Conservation (phyloP, 176 grass and related monocot species). For the Tillandsia leiboldiana region DNA sequence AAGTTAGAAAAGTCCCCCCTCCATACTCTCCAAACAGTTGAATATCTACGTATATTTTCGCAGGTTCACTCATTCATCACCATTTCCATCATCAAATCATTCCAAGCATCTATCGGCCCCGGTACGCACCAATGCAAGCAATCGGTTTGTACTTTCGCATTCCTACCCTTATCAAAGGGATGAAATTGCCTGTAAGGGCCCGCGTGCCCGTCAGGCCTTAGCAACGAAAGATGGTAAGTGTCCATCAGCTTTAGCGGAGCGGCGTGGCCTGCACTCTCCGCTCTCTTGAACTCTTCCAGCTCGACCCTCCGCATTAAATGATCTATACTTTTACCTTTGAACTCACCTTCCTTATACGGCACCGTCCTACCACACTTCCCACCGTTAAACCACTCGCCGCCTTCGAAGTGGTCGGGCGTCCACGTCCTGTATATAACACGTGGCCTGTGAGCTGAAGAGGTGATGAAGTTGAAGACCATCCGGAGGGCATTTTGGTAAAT, state of each 20-base stretch:
- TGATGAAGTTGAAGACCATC: conserved; percentile 46
- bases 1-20: neutral
- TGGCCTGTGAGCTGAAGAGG: conserved; percentile 36
- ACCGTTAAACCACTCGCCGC: conserved; percentile 66
- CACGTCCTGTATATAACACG: conserved; percentile 73
- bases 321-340: conserved; percentile 35
- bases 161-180: conserved; percentile 38
- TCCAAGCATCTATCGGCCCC: conserved; percentile 77
- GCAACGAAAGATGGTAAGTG: conserved; percentile 47
- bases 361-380: conserved; percentile 40
- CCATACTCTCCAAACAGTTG: neutral
- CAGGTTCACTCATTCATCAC: conserved; percentile 29
- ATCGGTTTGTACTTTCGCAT: conserved; percentile 48
- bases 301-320: conserved; percentile 56
- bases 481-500: conserved; percentile 50
- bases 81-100: conserved; percentile 66
- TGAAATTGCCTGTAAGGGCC: conserved; percentile 58
- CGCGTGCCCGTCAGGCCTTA: conserved; percentile 70
- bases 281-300: conserved; percentile 46
- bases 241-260: conserved; percentile 49
- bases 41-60: too few relatives aligned
- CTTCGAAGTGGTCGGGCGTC: conserved; percentile 83
- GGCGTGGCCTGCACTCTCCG: conserved; percentile 4
- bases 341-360: conserved; percentile 65
- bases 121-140: conserved; percentile 96